Base-by-base conservation (phyloP, 2,329 filamentous ascomycete species). In the Septoria linicola region DNA sequence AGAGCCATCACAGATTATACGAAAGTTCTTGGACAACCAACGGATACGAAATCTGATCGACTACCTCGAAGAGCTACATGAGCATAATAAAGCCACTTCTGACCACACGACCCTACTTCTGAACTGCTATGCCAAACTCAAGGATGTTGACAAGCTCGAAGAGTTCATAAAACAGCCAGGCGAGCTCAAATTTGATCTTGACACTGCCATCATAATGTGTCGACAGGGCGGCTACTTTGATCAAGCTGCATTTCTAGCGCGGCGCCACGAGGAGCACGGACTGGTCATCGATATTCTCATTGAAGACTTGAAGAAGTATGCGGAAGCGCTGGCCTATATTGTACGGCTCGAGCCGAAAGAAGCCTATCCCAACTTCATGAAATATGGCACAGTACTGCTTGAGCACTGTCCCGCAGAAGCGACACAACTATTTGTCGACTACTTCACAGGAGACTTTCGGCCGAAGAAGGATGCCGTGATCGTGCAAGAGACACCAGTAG, bases 101-200 rank as follows among this genome's bases (percentile, higher is more conserved):
- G 93, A 99, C 60, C 93, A 99, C 63, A 99, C 93, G 0, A 99
- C 93, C 0, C 75, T 99, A 8, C 77, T 99, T 0, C 75, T 99
- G 36, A 99, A 99, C 68, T 99, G 93, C 71, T 99, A 99, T 67
- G 93, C 93, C 0, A 99, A 99, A 67, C 75, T 97, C 13, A 99
- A 99, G 69, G 93, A 99, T 67, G 92, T 96, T 4, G 87, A 90
- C 50, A 99, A 99, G 72, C 78, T 99, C 5, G 92, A 99, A 66
- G 87, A 87, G 19, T 99, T 99, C 61, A 99, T 99, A 72, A 95
- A 95, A 67, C 91, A 90, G 21, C 91, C 92, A 0, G 90, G 88
- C 2, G 91, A 96, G 62, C 80, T 96, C 35, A 96, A 95, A 64
- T 99, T 99, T 64, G 93, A 99, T 68, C 78, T 97, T 2, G 93